Conservation (phyloP, 202 grass and related monocot species). For the Panicum hallii region DNA sequence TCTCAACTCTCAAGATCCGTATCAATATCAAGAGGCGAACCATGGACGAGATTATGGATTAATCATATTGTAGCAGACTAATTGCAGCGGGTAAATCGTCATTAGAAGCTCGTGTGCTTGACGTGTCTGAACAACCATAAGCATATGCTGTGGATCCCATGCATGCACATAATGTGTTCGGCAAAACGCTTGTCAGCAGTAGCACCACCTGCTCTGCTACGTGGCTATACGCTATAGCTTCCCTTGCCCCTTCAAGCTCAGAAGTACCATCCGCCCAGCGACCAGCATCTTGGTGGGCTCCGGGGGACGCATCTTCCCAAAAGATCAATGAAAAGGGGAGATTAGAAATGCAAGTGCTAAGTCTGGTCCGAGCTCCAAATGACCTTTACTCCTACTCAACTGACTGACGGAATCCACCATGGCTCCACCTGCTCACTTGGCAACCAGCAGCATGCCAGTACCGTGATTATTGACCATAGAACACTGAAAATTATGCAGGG, state of each 20-base stretch:
- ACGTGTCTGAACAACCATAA: background rate
- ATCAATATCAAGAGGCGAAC: background rate
- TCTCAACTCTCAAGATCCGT: background rate
- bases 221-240: background rate
- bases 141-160: background rate
- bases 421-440: background rate
- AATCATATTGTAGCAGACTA: background rate
- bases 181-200: background rate
- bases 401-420: background rate
- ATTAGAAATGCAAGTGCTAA: background rate
- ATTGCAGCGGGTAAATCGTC: background rate
- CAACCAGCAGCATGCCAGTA: constrained; percentile 4
- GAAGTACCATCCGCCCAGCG: background rate
- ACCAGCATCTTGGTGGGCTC: constrained; percentile 8
- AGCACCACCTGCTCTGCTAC: background rate
- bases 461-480: constrained; percentile 34
- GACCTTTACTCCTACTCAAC: background rate
- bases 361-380: background rate
- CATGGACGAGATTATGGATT: background rate
- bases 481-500: background rate
- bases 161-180: background rate
- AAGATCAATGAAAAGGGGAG: background rate
- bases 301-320: background rate
- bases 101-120: background rate
- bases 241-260: background rate